A percentile compares a stretch with the other conserved stretches of the same genome.
These are phyloP conservation scores for Stemphylium lycopersici DNA, from an alignment of 2,329 filamentous ascomycete genomes.

Conservation along the genomic window DNA sequence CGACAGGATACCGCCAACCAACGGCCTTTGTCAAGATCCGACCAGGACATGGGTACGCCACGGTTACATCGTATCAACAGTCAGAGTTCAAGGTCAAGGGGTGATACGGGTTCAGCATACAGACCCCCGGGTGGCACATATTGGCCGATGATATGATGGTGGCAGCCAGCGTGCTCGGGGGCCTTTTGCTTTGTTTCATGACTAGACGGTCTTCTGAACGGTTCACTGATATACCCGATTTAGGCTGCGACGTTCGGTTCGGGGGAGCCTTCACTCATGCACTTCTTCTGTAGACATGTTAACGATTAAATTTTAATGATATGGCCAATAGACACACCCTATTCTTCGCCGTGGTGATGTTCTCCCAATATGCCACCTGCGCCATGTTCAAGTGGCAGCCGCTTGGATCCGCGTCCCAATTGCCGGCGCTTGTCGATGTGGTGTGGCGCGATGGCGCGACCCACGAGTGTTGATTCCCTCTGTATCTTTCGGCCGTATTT, in stretches of 20 bases:
- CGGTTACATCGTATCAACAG: neutral
- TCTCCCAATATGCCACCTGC: neutral
- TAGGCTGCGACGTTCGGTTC: slow-evolving; percentile 13
- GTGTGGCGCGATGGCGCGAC: neutral
- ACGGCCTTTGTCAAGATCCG: slow-evolving; percentile 4
- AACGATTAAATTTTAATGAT: slow-evolving; percentile 26
- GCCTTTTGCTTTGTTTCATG: slow-evolving; percentile 3
- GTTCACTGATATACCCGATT: slow-evolving; percentile 29
- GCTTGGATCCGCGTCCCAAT: neutral
- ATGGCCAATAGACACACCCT: slow-evolving; percentile 30
- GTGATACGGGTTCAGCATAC: neutral
- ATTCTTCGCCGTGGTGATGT: neutral
- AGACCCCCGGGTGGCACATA: neutral
- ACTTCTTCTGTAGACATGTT: slow-evolving; percentile 36
- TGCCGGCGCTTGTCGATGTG: neutral
- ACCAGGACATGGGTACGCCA: slow-evolving; percentile 3
- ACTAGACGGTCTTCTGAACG: slow-evolving; percentile 10
- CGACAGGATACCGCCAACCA: slow-evolving; percentile 5
- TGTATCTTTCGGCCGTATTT: neutral
- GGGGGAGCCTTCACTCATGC: slow-evolving; percentile 13
- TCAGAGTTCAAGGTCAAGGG: neutral
- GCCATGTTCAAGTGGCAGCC: neutral
- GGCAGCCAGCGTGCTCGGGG: neutral
- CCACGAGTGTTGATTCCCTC: neutral
- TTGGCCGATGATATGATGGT: slow-evolving; percentile 2